phyloP scores from a whole-genome alignment of 352 stramenopile species.

The Globisporangium splendens region DNA sequence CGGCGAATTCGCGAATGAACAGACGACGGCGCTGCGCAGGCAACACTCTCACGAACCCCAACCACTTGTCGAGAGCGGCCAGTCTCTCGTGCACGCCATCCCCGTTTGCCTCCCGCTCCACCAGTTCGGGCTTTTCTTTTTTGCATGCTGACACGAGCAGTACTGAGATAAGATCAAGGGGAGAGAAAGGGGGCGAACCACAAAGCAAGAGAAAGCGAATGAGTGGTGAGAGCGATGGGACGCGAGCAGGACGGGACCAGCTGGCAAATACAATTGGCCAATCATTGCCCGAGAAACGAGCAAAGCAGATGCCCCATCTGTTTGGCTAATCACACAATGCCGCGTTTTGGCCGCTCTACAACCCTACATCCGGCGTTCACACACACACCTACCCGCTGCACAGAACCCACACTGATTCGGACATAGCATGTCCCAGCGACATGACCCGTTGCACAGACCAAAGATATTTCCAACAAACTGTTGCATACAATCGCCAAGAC shows the following conservation, averaged over 20 bases:
- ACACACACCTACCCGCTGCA: background rate
- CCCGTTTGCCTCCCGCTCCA: conserved; percentile 1
- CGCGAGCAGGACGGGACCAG: background rate
- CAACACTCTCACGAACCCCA: background rate
- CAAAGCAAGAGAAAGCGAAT: conserved; percentile 3
- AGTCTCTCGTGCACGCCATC: conserved; percentile 13
- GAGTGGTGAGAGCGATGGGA: conserved; percentile 13
- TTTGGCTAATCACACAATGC: conserved; percentile 11
- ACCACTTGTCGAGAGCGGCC: background rate
- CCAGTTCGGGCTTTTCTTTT: conserved; percentile 6
- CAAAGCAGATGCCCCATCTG: background rate
- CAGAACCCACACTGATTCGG: background rate
- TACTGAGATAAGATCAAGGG: background rate
- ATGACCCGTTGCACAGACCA: background rate
- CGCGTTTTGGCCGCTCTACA: conserved; percentile 6
- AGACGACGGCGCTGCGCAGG: no score
- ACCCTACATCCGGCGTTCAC: conserved; percentile 2
- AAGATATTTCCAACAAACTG: background rate
- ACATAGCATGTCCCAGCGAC: conserved; percentile 3
- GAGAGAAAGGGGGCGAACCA: background rate
- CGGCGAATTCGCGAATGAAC: conserved; percentile 13
- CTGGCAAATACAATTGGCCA: background rate
- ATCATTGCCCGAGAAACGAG: background rate
- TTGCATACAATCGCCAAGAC: no score
- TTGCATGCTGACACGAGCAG: background rate